Base-by-base conservation (phyloP, 2,329 filamentous ascomycete genomes). In the Xylariaceae sp. region DNA sequence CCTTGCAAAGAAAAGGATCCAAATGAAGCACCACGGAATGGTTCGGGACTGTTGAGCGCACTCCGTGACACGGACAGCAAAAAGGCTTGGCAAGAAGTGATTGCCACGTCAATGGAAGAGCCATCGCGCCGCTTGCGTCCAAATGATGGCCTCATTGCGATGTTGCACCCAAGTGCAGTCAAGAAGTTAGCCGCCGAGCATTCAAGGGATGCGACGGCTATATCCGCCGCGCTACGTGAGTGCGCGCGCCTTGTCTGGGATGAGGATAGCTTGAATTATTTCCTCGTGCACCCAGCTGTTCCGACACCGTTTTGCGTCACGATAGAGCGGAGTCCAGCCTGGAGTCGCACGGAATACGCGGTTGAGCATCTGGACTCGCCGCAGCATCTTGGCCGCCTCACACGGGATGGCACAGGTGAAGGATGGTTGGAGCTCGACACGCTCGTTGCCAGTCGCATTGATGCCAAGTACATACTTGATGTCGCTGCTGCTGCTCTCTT, bases 201-300 rank as follows among this genome's bases (percentile, higher is more conserved):
- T 30, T 75, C 86, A 2, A 77, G 81, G 49, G 84, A 88, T 68
- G 77, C 81, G 1, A 77, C 80, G 0, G 80, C 87, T 8, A 78
- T 86, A 3, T 78, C 79, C 59, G 82, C 86, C 39, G 88, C 88
- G 0, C 84, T 88, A 70, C 80, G 82, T 37, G 88, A 91, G 73
- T 86, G 84, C 65, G 88, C 85, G 23, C 80, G 86, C 2, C 80
- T 92, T 1, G 83, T 89, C n/a, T 91, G 87, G 82, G 85, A 88
- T 67, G 81, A 82, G 35, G 85, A 88, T 67, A 80, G 76, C 58
- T 72, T 74, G 4, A 80, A 76, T 65, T 80, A 86, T 71, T 88
- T 83, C 70, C 76, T 88, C n/a, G 83, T 82, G 34, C 85, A 87
- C 69, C 83, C 83, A 1, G 81, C 83, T 0, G 77, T 87, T 15